Base-by-base conservation (phyloP, 257 asterid genomes). In the Oldenlandia corymbosa region DNA sequence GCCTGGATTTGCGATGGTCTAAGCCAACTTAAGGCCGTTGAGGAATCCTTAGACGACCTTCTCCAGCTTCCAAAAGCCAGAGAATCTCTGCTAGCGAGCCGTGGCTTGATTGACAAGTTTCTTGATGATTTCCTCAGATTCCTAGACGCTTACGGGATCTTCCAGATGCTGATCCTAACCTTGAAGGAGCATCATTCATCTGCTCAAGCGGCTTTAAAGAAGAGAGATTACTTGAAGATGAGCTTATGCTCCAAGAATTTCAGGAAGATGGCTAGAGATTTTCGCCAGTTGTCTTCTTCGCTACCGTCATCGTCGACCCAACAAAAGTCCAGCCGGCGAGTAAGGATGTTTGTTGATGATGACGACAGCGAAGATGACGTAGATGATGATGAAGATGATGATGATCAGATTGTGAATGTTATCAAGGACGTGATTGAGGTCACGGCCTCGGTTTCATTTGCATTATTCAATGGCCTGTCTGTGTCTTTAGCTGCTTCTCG, bases 31-130 rank as follows among this genome's bases (percentile, higher is more conserved):
- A 85, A 81, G 61, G 31, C 66, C 30, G 85, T 85, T 42, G 95
- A 85, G 52, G 97, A 90, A 42, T 80, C 83, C 4, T 86, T 90
- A 37, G 97, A 90, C 47, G 96, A 90, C 60, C 87, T 87, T 75
- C 83, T 90, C 62, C 90, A 75, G 52, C 88, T 90, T 55, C 94
- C 97, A 4, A 95, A 82, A 72, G 78, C 95, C 9, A 87, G 84
- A 2, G 96, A 87, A 16, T 78, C 84, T 0, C 69, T 90, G 43
- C 41, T 39, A 34, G 12, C 10, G 43, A 13, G 43, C 39, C 36
- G 59, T 1, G 28, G 62, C 16, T 69, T 87, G 52, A 62, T 79
- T 37, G 97, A 90, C 71, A 90, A 82, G 84, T 78, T 87, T 72
- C 80, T 90, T 5, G 90, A 90, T 39, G 86, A 84, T 34, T 81